Conservation (phyloP, 495 filamentous ascomycete species). For the Penicillium arizonense region DNA sequence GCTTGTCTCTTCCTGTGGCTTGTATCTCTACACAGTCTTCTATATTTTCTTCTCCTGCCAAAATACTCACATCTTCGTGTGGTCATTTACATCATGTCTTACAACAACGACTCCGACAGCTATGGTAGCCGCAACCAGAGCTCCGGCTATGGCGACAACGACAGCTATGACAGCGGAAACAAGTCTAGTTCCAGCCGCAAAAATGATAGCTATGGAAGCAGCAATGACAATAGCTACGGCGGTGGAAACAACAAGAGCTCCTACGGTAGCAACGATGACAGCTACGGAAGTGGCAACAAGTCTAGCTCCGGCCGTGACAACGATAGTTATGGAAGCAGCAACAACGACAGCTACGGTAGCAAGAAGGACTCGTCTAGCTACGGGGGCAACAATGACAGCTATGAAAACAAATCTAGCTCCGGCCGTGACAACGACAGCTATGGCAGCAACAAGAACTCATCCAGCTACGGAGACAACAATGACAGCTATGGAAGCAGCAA, state of each 20-base stretch:
- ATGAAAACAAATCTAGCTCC: background rate
- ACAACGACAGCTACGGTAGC: background rate
- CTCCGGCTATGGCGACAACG: background rate
- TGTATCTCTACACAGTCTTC: background rate
- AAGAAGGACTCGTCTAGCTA: background rate
- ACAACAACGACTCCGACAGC: constrained; percentile 6
- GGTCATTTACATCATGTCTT: background rate
- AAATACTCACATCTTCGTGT: background rate
- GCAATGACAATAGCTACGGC: background rate
- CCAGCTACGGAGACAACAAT: background rate
- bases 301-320: background rate
- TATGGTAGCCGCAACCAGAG: constrained; percentile 1
- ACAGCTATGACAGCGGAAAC: background rate
- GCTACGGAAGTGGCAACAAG: background rate
- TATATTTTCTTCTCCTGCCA: background rate
- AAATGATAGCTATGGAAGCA: background rate
- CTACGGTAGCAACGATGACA: background rate
- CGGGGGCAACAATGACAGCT: background rate
- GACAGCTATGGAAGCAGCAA: background rate
- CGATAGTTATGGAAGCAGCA: background rate
- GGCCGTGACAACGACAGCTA: background rate
- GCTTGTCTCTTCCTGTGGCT: background rate
- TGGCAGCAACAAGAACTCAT: background rate
- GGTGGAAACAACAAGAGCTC: background rate
- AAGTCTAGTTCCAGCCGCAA: background rate